phyloP scores from a whole-genome alignment of 176 grass and related monocot species.

The Chrysopogon serrulatus region DNA sequence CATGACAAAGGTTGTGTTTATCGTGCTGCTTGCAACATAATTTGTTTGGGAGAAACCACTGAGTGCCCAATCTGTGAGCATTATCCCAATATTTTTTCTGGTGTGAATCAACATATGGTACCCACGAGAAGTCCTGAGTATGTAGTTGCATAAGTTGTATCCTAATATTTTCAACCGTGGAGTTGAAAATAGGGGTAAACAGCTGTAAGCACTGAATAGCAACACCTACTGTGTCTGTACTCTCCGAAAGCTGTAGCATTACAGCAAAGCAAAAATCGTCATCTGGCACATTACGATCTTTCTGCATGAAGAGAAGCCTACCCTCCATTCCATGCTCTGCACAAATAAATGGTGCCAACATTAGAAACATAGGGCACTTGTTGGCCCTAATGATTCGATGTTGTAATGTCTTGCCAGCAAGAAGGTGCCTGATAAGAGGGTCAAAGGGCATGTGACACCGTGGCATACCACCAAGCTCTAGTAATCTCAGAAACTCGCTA shows the following conservation, averaged over 20 bases:
- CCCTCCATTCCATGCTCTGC: neutral
- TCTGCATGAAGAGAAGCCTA: neutral
- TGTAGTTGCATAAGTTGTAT: neutral
- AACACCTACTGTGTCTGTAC: neutral
- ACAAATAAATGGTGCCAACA: too few species aligned
- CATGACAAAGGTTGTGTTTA: too few species aligned
- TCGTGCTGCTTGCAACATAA: too few species aligned
- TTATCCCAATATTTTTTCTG: neutral
- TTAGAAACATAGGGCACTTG: too few species aligned
- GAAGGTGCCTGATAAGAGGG: too few species aligned
- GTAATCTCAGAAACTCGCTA: too few species aligned
- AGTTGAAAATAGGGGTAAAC: neutral
- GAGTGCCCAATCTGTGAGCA: neutral
- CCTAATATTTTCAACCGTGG: neutral
- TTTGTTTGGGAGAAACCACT: neutral
- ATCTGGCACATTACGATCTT: neutral
- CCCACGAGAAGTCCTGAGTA: neutral
- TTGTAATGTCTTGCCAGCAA: too few species aligned
- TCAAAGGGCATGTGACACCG: too few species aligned
- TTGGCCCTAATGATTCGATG: too few species aligned
- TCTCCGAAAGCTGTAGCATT: neutral
- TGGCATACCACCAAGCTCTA: too few species aligned
- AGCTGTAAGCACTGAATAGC: neutral
- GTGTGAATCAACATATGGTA: neutral
- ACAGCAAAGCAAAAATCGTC: neutral